Conservation (phyloP, 805 yeast genomes). For the Kodamaea kakaduensis region DNA sequence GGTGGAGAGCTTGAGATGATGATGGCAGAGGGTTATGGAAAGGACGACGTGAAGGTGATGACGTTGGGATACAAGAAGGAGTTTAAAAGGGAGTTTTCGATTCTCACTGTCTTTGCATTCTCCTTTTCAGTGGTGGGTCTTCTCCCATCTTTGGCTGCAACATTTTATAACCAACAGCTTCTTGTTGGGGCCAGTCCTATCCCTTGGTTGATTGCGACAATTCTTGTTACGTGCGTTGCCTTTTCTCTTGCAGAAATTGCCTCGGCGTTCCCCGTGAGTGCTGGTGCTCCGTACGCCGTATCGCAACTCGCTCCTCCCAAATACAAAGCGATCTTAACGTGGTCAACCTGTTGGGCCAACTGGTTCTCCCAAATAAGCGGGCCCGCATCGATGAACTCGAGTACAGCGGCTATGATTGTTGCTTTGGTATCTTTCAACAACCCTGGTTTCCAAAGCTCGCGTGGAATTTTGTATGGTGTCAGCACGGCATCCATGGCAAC, state of each 20-base stretch:
- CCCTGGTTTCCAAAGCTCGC: slow-evolving; percentile 37
- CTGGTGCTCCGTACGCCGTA: slow-evolving; percentile 69
- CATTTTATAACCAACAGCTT: slow-evolving; percentile 54
- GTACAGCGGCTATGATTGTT: slow-evolving; percentile 54
- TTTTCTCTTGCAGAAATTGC: slow-evolving; percentile 62
- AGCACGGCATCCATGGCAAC: slow-evolving; percentile 47
- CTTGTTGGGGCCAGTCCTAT: slow-evolving; percentile 62
- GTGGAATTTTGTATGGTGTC: slow-evolving; percentile 49
- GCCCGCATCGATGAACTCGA: slow-evolving; percentile 58
- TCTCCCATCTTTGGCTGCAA: slow-evolving; percentile 61
- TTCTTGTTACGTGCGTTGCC: slow-evolving; percentile 56
- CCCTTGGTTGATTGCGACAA: slow-evolving; percentile 55
- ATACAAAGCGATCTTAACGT: slow-evolving; percentile 50
- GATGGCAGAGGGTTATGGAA: too few relatives aligned
- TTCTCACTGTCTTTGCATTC: slow-evolving; percentile 57
- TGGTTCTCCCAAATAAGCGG: slow-evolving; percentile 63
- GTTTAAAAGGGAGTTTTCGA: slow-evolving; percentile 53
- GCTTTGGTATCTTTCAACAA: slow-evolving; percentile 44
- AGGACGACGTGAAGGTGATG: slow-evolving; percentile 50
- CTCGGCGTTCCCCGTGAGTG: slow-evolving; percentile 62
- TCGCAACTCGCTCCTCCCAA: slow-evolving; percentile 56
- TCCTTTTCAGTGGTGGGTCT: slow-evolving; percentile 63
- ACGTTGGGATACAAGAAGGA: slow-evolving; percentile 65
- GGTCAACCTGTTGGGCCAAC: slow-evolving; percentile 63
- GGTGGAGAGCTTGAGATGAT: too few relatives aligned